Conservation (phyloP, 2,329 filamentous ascomycete genomes). For the Celoporthe dispersa region DNA sequence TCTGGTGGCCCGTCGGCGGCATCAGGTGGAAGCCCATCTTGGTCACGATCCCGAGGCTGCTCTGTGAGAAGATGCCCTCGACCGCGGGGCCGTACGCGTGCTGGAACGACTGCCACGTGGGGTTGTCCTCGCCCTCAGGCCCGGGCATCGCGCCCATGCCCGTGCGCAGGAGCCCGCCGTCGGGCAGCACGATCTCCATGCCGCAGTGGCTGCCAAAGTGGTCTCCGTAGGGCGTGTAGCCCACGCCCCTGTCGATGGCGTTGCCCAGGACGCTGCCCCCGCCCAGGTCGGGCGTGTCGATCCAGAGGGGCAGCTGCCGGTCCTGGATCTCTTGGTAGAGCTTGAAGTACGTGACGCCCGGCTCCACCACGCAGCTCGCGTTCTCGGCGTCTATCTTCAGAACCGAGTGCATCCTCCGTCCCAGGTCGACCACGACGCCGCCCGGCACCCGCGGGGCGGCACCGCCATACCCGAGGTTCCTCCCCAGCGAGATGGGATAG, state of each 20-base stretch:
- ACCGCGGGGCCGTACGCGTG: conserved; percentile 46
- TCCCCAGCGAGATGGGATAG: conserved; percentile 54
- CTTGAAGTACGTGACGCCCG: conserved; percentile 57
- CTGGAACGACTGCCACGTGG: conserved; percentile 46
- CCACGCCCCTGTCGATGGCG: conserved; percentile 50
- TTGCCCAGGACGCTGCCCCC: conserved; percentile 51
- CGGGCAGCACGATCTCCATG: conserved; percentile 51
- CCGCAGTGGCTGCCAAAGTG: conserved; percentile 47
- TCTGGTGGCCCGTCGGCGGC: conserved; percentile 42
- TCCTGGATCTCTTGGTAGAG: conserved; percentile 54
- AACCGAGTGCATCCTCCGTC: conserved; percentile 56
- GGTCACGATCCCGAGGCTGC: conserved; percentile 56
- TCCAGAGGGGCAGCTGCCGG: conserved; percentile 46
- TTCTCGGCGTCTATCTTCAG: conserved; percentile 54
- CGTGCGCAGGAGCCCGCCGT: conserved; percentile 49
- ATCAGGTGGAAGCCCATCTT: conserved; percentile 56
- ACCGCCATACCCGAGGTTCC: conserved; percentile 60
- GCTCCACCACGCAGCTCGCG: conserved; percentile 57
- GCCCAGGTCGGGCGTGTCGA: conserved; percentile 48
- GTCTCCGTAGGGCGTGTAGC: conserved; percentile 49
- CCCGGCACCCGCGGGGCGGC: conserved; percentile 57
- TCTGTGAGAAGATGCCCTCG: conserved; percentile 56
- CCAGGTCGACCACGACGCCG: conserved; percentile 56
- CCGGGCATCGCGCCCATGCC: conserved; percentile 52
- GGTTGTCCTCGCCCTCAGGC: conserved; percentile 42